phyloP scores from a whole-genome alignment of 768 basidiomycete species.

The Boletellus ananiceps region DNA sequence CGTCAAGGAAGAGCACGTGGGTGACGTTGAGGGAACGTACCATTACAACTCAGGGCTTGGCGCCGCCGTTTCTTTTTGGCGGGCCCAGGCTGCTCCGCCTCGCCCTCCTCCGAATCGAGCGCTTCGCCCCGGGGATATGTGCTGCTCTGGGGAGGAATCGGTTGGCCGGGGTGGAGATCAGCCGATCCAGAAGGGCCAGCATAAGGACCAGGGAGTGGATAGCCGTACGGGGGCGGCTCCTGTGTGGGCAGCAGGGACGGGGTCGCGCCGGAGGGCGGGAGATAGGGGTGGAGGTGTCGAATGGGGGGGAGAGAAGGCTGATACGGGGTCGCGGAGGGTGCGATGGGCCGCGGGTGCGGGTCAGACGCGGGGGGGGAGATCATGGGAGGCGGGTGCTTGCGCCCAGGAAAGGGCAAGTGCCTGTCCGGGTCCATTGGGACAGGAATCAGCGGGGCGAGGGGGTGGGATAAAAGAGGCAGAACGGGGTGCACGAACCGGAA shows the following conservation, averaged over 20 bases:
- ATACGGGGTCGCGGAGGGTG: constrained; percentile 19
- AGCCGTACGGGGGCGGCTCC: constrained; percentile 25
- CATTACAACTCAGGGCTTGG: constrained; percentile 82
- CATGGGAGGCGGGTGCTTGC: constrained; percentile 26
- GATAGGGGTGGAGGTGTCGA: constrained; percentile 61
- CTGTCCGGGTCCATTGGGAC: constrained; percentile 36
- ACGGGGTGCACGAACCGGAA: constrained; percentile 22
- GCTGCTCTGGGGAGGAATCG: constrained; percentile 15
- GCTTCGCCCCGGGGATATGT: constrained; percentile 33
- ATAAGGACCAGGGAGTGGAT: constrained; percentile 21
- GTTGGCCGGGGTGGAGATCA: constrained; percentile 23
- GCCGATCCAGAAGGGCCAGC: constrained; percentile 23
- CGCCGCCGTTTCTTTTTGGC: constrained; percentile 81
- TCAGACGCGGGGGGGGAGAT: constrained; percentile 25
- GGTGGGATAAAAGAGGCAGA: constrained; percentile 18
- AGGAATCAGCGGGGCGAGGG: constrained; percentile 16
- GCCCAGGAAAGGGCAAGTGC: constrained; percentile 33
- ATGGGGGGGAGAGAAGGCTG: constrained; percentile 55
- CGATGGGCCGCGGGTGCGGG: constrained; percentile 26
- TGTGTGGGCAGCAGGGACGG: constrained; percentile 27
- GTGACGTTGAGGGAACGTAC: constrained; percentile 39
- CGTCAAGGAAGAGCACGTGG: constrained; percentile 17
- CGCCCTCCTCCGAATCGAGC: constrained; percentile 58
- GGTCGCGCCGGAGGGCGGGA: constrained; percentile 45
- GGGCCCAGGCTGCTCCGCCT: constrained; percentile 47